These are phyloP conservation scores for Aureobasidium mangrovei DNA, from an alignment of 2,329 filamentous ascomycete genomes.

Conservation along the genomic window DNA sequence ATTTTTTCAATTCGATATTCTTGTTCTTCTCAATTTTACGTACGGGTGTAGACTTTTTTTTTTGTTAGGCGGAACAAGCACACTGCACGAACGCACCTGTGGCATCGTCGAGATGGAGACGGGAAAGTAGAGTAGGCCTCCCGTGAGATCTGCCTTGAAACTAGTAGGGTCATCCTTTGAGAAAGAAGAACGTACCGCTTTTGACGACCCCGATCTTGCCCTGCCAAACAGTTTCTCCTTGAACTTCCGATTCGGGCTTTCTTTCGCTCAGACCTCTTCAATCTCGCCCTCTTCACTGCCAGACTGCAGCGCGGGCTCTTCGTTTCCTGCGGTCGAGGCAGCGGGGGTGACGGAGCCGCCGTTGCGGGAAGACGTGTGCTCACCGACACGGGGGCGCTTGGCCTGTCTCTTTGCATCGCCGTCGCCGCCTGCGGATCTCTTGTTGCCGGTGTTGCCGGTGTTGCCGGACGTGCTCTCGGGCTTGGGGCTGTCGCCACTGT, in stretches of 20 bases:
- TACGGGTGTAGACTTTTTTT: not conserved
- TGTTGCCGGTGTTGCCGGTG: constrained; percentile 6
- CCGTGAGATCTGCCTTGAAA: constrained; percentile 1
- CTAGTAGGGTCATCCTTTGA: constrained; percentile 12
- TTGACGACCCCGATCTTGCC: not conserved
- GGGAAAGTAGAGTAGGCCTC: too few relatives aligned
- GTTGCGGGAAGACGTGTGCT: constrained; percentile 50
- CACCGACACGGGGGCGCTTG: constrained; percentile 31
- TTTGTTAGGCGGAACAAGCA: not conserved
- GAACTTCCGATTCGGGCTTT: not conserved
- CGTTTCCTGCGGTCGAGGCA: constrained; percentile 19
- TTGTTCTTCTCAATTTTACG: not conserved
- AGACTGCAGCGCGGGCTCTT: constrained; percentile 60
- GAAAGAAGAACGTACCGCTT: constrained; percentile 13
- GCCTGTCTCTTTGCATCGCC: constrained; percentile 6
- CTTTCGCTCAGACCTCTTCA: constrained; percentile 54
- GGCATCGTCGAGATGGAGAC: not conserved
- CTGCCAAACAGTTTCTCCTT: not conserved
- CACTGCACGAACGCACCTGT: constrained; percentile 6
- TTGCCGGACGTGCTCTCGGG: constrained; percentile 24
- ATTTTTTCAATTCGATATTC: not conserved
- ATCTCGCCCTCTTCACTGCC: constrained; percentile 98
- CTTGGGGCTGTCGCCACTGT: constrained; percentile 57
- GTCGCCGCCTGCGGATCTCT: constrained; percentile 1
- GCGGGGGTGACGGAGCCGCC: constrained; percentile 51